Conservation (phyloP, 176 grass and related monocot genomes). For the Themeda triandra region DNA sequence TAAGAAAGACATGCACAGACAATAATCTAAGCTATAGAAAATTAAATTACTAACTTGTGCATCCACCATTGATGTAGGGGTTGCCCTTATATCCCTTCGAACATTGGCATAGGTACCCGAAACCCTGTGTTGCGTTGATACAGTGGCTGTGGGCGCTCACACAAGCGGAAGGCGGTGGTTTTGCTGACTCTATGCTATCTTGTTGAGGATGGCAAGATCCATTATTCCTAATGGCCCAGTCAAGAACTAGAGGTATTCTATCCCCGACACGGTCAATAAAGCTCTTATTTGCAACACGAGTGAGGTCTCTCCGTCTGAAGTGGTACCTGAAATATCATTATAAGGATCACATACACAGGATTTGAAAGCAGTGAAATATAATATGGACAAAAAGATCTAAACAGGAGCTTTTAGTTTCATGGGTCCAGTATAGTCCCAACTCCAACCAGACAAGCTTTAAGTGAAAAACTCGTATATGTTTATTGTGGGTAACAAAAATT, state of each 20-base stretch:
- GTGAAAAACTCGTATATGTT: no score
- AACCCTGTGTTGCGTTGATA: neutral
- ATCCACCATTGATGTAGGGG: slow-evolving; percentile 25
- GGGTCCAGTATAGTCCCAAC: no score
- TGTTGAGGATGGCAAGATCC: neutral
- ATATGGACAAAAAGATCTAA: no score
- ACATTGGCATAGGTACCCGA: slow-evolving; percentile 28
- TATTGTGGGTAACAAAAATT: no score
- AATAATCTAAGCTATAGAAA: neutral
- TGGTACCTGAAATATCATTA: neutral
- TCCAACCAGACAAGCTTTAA: no score
- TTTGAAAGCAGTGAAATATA: neutral
- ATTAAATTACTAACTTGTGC: neutral
- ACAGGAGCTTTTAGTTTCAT: no score
- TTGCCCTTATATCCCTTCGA: slow-evolving; percentile 26
- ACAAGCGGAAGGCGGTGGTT: neutral
- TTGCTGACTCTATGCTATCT: neutral
- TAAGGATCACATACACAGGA: no score
- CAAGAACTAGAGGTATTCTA: slow-evolving; percentile 4
- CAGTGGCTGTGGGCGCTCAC: neutral
- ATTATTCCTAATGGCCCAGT: slow-evolving; percentile 25
- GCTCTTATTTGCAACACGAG: neutral
- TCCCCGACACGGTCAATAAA: neutral
- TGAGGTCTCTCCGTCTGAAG: neutral
- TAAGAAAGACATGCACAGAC: no score